Evolutionary conservation across 2,329 filamentous ascomycete genomes (phyloP).

Genomic region (Verticillium tricorpus): DNA sequence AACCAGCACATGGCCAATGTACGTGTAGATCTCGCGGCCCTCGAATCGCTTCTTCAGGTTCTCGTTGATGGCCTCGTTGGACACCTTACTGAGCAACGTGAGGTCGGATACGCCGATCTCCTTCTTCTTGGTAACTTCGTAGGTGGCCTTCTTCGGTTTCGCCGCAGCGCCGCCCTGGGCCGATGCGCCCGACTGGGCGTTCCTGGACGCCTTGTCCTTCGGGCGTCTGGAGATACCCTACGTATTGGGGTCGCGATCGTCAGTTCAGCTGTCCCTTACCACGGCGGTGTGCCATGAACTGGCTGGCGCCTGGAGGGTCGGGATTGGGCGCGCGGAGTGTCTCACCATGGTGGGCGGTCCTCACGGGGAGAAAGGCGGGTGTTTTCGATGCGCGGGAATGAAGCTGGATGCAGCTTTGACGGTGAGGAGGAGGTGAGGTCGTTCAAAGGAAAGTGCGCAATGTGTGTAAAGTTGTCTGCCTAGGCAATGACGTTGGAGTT

Average conservation of each 20-base stretch:
- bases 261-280: not conserved
- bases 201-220: slow-evolving; percentile 41
- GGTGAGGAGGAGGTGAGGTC: not conserved
- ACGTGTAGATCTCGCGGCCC: slow-evolving; percentile 97
- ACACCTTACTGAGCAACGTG: slow-evolving; percentile 96
- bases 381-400: slow-evolving; percentile 2
- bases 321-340: not conserved
- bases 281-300: not conserved
- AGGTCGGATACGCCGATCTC: slow-evolving; percentile 98
- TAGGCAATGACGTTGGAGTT: slow-evolving; percentile 10
- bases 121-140: slow-evolving; percentile 97
- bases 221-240: slow-evolving; percentile 46
- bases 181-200: slow-evolving; percentile 33
- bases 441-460: not conserved
- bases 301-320: not conserved
- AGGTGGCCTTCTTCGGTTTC: slow-evolving; percentile 91
- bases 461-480: not conserved
- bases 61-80: slow-evolving; percentile 98
- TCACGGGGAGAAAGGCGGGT: slow-evolving; percentile 8
- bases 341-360: slow-evolving; percentile 17
- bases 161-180: slow-evolving; percentile 33
- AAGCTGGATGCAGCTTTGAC: not conserved
- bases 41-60: slow-evolving; percentile 98
- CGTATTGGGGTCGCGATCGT: not conserved
- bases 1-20: slow-evolving; percentile 98